phyloP scores from a whole-genome alignment of 225 moss, liverwort and hornwort genomes.

The Bryoerythrophyllum caledonicum region DNA sequence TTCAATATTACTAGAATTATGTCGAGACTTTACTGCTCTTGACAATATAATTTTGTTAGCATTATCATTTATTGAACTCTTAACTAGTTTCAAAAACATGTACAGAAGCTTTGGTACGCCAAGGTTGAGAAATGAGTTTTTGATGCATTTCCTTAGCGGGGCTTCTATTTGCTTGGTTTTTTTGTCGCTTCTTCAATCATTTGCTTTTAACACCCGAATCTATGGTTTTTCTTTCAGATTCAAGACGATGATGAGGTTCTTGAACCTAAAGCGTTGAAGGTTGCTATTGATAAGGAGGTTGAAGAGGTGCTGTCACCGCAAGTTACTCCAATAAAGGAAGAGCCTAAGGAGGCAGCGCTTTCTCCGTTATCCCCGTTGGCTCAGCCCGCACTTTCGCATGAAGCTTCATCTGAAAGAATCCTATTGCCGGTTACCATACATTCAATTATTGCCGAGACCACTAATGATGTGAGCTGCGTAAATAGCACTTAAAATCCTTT shows the following conservation, averaged over 20 bases:
- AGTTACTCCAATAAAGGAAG: slow-evolving; percentile 45
- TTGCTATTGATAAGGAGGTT: slow-evolving; percentile 45
- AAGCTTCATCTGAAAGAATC: slow-evolving; percentile 45
- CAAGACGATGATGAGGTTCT: slow-evolving; percentile 63
- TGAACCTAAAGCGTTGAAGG: slow-evolving; percentile 39
- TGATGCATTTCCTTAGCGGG: slow-evolving; percentile 13
- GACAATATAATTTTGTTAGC: slow-evolving; percentile 16
- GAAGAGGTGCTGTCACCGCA: slow-evolving; percentile 41
- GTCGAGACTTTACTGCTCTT: slow-evolving; percentile 12
- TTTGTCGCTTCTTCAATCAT: slow-evolving; percentile 17
- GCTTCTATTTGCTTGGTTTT: slow-evolving; percentile 12
- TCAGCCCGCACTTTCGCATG: slow-evolving; percentile 43
- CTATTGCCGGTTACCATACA: slow-evolving; percentile 53
- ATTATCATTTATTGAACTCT: not conserved
- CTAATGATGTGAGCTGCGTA: slow-evolving; percentile 55
- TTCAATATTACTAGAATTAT: slow-evolving; percentile 12
- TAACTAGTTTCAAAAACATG: not conserved
- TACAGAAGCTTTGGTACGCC: not conserved
- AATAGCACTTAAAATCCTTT: not conserved
- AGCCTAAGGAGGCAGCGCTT: slow-evolving; percentile 32
- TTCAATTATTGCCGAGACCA: slow-evolving; percentile 54
- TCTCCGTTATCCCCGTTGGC: slow-evolving; percentile 36
- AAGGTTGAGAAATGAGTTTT: not conserved
- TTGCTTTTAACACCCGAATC: slow-evolving; percentile 4
- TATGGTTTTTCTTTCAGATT: slow-evolving; percentile 34